Base-by-base conservation (phyloP, 129 eudicot genomes). In the Arctium lappa region DNA sequence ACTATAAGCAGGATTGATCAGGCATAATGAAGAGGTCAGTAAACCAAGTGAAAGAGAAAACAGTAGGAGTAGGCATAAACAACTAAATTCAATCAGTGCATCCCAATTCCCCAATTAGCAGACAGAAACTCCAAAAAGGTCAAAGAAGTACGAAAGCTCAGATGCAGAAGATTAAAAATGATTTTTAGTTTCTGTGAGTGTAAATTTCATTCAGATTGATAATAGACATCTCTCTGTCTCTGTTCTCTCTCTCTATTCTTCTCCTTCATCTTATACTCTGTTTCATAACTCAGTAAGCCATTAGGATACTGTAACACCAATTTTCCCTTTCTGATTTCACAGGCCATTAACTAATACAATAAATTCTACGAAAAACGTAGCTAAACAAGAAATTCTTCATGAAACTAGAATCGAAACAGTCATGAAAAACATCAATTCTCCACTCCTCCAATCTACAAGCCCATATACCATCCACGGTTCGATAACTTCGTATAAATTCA, bases 1-100 rank as follows among this genome's bases (percentile, higher is more conserved):
- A 84, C 97, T 92, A 66, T 37, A 78, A 37, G 72, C n/a, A 80
- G 40, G 68, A 69, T 44, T 36, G 48, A 74, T 4, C 36, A 53
- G 33, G 62, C 8, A 75, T 69, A 36, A 40, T 15, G 46, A 69
- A 77, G 42, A 82, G 30, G 50, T 79, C 39, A 79, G 80, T 44
- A 81, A 31, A 36, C 50, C 22, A 31, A 78, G 77, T 7, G 12
- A 60, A 77, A 77, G n/a, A 40, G 8, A 11, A 75, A 42, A 39
- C 32, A 71, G 72, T 66, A 80, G 27, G 12, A 73, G 46, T 18
- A n/a, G 33, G 13, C 71, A 38, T 37, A 42, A 40, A 32, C 18
- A 10, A 34, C 12, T 6, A 80, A 33, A 30, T 44, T 63, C 16
- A 69, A 40, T 11, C 22, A 71, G 37, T 32, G 36, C 37, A 62